Evolutionary conservation across 139 green algal species (phyloP).

Genomic region (Eudorina sp.): DNA sequence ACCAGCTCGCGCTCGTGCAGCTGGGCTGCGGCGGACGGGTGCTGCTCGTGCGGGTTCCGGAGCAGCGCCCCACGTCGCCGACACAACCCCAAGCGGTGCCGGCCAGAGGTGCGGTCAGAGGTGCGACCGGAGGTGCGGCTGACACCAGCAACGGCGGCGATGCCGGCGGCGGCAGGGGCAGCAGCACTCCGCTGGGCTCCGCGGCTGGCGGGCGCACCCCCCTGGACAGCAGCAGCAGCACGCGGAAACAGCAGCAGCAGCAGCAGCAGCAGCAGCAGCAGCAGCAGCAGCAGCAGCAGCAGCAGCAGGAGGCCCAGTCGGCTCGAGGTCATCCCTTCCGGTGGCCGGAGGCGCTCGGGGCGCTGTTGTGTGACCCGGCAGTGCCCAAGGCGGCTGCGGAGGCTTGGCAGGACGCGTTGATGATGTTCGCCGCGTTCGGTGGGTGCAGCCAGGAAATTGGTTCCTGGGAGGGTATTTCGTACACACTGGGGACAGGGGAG

Average conservation of each 20-base stretch:
- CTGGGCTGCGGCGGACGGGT: slow-evolving; percentile 2
- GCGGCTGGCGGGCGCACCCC: not conserved
- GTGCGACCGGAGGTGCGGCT: no score
- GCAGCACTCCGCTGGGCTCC: not conserved
- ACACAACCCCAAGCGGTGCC: no score
- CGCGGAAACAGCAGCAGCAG: no score
- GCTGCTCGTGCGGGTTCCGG: slow-evolving; percentile 32
- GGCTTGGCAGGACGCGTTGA: slow-evolving; percentile 47
- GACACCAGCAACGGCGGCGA: not conserved
- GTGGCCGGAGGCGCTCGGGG: not conserved
- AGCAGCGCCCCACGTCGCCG: not conserved
- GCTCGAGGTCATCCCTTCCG: not conserved
- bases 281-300: not conserved
- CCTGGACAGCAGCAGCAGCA: no score
- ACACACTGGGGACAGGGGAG: no score
- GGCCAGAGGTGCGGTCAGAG: no score
- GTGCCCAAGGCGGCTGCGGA: slow-evolving; percentile 33
- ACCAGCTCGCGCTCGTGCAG: slow-evolving; percentile 33
- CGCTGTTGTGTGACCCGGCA: not conserved
- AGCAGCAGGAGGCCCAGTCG: not conserved
- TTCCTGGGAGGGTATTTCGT: no score
- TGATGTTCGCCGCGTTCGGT: slow-evolving; percentile 28
- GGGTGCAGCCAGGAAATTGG: not conserved
- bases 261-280: not conserved
- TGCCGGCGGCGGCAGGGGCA: no score